Conservation (phyloP, 495 filamentous ascomycete genomes). For the Penicillium tannophilum region DNA sequence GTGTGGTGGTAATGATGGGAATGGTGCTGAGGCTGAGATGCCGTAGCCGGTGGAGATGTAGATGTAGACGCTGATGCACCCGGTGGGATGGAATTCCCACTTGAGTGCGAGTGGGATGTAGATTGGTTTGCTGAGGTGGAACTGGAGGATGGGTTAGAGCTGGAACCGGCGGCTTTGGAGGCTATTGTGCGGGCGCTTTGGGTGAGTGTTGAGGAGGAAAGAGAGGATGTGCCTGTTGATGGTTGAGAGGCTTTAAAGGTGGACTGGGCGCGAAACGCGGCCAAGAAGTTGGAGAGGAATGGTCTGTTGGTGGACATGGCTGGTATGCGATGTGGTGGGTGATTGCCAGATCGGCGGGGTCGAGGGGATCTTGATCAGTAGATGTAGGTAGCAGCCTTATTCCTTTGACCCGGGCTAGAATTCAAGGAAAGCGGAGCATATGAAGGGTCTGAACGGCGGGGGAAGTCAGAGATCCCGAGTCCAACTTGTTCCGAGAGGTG, state of each 20-base stretch:
- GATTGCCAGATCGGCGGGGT: neutral
- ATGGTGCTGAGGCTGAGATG: conserved; percentile 21
- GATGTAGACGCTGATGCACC: conserved; percentile 5
- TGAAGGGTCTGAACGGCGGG: conserved; percentile 6
- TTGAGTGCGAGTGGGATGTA: neutral
- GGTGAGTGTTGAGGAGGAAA: conserved; percentile 39
- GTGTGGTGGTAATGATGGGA: conserved; percentile 25
- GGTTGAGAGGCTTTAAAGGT: conserved; percentile 47
- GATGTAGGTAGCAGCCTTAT: neutral
- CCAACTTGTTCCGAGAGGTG: conserved; percentile 11
- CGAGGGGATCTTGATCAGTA: conserved; percentile 2
- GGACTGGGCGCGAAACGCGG: conserved; percentile 72
- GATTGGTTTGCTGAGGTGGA: conserved; percentile 16
- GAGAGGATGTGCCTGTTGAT: conserved; percentile 28
- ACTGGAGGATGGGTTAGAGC: conserved; percentile 5
- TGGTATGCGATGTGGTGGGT: neutral
- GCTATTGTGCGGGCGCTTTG: conserved; percentile 47
- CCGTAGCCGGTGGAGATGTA: conserved; percentile 15
- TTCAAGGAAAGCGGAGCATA: conserved; percentile 12
- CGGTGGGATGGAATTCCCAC: neutral
- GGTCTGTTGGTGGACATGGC: conserved; percentile 70
- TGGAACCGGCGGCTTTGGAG: conserved; percentile 36
- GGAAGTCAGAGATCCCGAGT: conserved; percentile 24
- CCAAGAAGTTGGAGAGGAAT: conserved; percentile 84
- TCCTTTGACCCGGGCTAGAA: conserved; percentile 13